Conservation (phyloP, 2,329 filamentous ascomycete species). For the Alternaria consortialis region DNA sequence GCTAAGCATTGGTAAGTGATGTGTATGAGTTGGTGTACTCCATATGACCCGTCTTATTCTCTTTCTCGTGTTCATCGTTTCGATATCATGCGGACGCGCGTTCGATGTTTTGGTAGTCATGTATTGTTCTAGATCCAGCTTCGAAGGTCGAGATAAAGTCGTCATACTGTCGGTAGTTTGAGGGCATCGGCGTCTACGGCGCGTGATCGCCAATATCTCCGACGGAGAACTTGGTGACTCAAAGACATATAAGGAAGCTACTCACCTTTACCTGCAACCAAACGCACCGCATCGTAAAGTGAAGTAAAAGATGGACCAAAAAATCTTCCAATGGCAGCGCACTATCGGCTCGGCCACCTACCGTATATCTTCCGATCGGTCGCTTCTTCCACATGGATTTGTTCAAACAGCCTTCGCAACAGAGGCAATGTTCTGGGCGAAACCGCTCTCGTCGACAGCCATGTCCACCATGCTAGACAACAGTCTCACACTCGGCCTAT, state of each 20-base stretch:
- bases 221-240: slow-evolving; percentile 1
- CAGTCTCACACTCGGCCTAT: slow-evolving; percentile 46
- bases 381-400: slow-evolving; percentile 41
- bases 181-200: slow-evolving; percentile 8
- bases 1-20: too few species aligned
- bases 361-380: slow-evolving; percentile 39
- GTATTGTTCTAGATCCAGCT: neutral
- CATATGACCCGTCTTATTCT: too few species aligned
- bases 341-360: slow-evolving; percentile 28
- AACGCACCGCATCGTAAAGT: neutral
- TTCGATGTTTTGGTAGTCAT: neutral
- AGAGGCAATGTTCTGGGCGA: slow-evolving; percentile 44
- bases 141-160: neutral
- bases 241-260: neutral
- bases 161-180: neutral
- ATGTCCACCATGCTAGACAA: slow-evolving; percentile 42
- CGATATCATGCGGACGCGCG: neutral
- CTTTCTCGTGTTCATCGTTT: too few species aligned
- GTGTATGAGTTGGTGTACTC: too few species aligned
- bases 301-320: slow-evolving; percentile 24
- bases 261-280: neutral
- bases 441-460: slow-evolving; percentile 28
- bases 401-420: slow-evolving; percentile 41
- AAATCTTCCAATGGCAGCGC: slow-evolving; percentile 37
- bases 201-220: neutral